Percentiles rank a stretch among this genome's conserved stretches.
These are phyloP conservation scores for Prunella vulgaris DNA, from an alignment of 257 asterid species.

Conservation along the genomic window DNA sequence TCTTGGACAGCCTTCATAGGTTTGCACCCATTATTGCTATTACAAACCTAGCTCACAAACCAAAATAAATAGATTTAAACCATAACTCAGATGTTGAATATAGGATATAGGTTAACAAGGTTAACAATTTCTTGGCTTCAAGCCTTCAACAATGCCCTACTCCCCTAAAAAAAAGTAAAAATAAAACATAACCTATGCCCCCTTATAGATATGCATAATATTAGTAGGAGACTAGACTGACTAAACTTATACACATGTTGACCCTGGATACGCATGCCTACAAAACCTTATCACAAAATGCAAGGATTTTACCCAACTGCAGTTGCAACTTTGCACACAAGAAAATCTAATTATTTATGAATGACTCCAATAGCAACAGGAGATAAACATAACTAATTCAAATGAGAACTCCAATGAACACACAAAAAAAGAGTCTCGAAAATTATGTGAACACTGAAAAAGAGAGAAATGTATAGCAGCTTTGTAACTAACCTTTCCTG, in stretches of 20 bases:
- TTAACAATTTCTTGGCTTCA: background rate
- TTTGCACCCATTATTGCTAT: background rate
- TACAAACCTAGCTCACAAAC: background rate
- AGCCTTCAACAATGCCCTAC: background rate
- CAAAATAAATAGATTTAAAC: too few species aligned
- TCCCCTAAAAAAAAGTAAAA: background rate
- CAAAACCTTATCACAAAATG: background rate
- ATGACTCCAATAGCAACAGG: background rate
- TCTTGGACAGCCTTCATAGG: background rate
- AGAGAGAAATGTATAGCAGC: background rate
- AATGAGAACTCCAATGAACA: background rate
- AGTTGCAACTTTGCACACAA: background rate
- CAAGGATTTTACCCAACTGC: background rate
- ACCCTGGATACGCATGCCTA: background rate
- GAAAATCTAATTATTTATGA: background rate
- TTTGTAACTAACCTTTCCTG: conserved; percentile 71
- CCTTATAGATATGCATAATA: background rate
- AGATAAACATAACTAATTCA: background rate
- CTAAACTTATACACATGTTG: background rate
- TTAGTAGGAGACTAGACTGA: background rate
- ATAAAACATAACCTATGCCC: background rate
- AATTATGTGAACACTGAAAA: too few species aligned
- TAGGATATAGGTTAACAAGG: background rate
- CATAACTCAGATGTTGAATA: background rate
- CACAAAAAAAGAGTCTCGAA: background rate